Evolutionary conservation across 768 basidiomycete species (phyloP).

Genomic region (Floccularia luteovirens): DNA sequence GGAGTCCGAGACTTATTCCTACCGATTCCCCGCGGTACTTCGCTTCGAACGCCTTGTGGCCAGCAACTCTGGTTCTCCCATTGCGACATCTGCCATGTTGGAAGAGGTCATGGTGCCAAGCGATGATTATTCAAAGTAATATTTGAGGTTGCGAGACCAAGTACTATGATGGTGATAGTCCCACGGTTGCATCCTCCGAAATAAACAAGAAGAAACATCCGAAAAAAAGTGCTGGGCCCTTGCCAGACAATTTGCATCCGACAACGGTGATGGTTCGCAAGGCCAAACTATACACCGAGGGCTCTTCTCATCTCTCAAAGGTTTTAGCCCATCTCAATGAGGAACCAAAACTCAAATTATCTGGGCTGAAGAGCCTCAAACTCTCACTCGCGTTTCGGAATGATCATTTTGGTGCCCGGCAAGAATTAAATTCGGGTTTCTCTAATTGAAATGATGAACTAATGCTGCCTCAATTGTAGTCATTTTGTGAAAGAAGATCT

Average conservation of each 20-base stretch:
- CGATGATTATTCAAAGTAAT: not conserved
- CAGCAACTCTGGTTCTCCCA: constrained; percentile 32
- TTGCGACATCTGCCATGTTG: not conserved
- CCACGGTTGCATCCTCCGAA: too few species aligned
- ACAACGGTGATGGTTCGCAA: not conserved
- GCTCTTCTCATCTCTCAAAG: constrained; percentile 32
- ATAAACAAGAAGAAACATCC: not conserved
- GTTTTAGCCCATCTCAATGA: constrained; percentile 43
- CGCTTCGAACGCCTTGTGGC: constrained; percentile 55
- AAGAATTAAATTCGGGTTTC: not conserved
- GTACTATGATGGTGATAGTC: too few species aligned
- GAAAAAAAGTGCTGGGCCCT: too few species aligned
- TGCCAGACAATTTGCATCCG: too few species aligned
- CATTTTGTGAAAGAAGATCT: constrained; percentile 78
- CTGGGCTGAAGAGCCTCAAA: constrained; percentile 40
- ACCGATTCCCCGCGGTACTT: constrained; percentile 79
- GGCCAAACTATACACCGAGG: constrained; percentile 5
- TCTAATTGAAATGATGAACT: not conserved
- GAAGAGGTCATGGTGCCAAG: not conserved
- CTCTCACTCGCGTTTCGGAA: constrained; percentile 54
- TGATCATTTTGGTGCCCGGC: constrained; percentile 76
- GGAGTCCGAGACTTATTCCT: constrained; percentile 7
- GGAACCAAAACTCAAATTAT: constrained; percentile 42
- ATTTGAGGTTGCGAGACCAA: not conserved
- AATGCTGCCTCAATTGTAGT: constrained; percentile 23